phyloP scores from a whole-genome alignment of 2,329 filamentous ascomycete genomes.

The Geoglossum cookeanum region DNA sequence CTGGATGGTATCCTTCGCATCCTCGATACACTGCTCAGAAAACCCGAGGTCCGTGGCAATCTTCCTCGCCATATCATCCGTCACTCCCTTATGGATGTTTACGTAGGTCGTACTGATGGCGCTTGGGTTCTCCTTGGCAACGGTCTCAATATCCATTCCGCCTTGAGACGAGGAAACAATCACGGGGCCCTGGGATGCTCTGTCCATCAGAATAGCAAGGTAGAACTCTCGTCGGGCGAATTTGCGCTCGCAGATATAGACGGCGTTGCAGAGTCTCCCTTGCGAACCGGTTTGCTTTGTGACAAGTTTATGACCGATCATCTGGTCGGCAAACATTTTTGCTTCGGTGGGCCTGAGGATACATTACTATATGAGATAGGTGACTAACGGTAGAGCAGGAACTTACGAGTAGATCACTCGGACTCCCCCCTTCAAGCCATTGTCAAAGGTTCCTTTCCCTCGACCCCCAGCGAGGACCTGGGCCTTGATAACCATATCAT shows the following conservation, averaged over 20 bases:
- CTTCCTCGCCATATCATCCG: slow-evolving; percentile 78
- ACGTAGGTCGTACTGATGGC: slow-evolving; percentile 89
- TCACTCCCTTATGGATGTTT: slow-evolving; percentile 87
- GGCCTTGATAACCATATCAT: slow-evolving; percentile 99
- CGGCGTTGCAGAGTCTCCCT: slow-evolving; percentile 86
- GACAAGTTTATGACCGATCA: slow-evolving; percentile 99
- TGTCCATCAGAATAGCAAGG: slow-evolving; percentile 96
- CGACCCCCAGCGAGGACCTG: slow-evolving; percentile 95
- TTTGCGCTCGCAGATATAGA: slow-evolving; percentile 99
- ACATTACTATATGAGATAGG: slow-evolving; percentile 6
- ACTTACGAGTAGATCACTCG: slow-evolving; percentile 88
- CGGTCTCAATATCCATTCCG: slow-evolving; percentile 97
- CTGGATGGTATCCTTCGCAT: slow-evolving; percentile 90
- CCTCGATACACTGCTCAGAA: slow-evolving; percentile 91
- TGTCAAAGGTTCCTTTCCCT: slow-evolving; percentile 95
- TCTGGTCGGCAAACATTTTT: slow-evolving; percentile 95
- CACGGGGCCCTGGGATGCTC: slow-evolving; percentile 71
- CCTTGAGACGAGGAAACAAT: slow-evolving; percentile 97
- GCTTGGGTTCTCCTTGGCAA: slow-evolving; percentile 92
- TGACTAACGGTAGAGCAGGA: neutral
- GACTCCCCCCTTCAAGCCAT: slow-evolving; percentile 96
- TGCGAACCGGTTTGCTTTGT: slow-evolving; percentile 96
- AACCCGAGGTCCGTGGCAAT: slow-evolving; percentile 90
- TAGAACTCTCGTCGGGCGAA: slow-evolving; percentile 98
- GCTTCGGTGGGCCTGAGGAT: slow-evolving; percentile 54